Percentiles rank a stretch among this genome's conserved stretches.
Evolutionary conservation across 306 rosid species (phyloP).

Genomic region (Psophocarpus tetragonolobus): DNA sequence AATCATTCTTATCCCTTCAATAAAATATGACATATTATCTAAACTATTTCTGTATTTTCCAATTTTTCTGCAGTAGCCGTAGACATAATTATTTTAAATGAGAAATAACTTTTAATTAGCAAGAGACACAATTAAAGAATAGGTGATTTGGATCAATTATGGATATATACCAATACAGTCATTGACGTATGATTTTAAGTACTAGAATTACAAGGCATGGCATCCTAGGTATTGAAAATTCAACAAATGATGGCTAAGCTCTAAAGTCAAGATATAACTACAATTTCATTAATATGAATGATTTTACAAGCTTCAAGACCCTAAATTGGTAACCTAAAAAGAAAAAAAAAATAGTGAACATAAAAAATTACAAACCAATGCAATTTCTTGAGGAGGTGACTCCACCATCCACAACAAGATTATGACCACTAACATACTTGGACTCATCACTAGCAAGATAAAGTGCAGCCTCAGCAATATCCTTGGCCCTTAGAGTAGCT

Average conservation of each 20-base stretch:
- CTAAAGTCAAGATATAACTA: background rate
- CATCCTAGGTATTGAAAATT: too few relatives aligned
- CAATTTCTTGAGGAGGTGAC: conserved; percentile 74
- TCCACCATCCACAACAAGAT: conserved; percentile 86
- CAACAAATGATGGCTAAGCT: background rate
- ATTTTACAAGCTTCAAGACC: background rate
- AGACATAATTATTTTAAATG: too few relatives aligned
- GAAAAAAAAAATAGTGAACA: background rate
- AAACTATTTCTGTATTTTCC: too few relatives aligned
- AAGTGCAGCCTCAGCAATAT: conserved; percentile 81
- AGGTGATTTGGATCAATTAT: too few relatives aligned
- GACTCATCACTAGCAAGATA: conserved; percentile 84
- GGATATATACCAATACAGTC: too few relatives aligned
- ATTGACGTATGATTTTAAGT: too few relatives aligned
- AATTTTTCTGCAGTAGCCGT: too few relatives aligned
- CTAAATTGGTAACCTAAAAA: background rate
- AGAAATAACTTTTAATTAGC: too few relatives aligned
- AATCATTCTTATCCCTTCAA: too few relatives aligned
- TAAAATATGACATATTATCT: too few relatives aligned
- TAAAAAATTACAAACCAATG: conserved; percentile 40
- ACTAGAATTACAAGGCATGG: too few relatives aligned
- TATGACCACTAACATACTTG: conserved; percentile 80
- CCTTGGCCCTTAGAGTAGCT: conserved; percentile 60
- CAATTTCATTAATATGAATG: background rate
- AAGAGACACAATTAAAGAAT: too few relatives aligned